phyloP scores from a whole-genome alignment of 2,329 filamentous ascomycete species.

The Beauveria sp. region DNA sequence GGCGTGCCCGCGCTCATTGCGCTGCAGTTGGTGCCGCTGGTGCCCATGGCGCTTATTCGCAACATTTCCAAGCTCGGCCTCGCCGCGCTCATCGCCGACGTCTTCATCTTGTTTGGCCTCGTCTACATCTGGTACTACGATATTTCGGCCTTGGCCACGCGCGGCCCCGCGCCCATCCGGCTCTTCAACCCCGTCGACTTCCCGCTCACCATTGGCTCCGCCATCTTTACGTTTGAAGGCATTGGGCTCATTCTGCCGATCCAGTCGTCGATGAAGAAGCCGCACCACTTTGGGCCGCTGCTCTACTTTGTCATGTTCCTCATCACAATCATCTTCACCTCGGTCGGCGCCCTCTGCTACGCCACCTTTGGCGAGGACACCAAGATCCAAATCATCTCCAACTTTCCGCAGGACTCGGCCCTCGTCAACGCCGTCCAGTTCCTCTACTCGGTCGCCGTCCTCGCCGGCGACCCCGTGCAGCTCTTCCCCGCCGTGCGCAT shows the following conservation, averaged over 20 bases:
- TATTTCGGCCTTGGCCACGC: conserved; percentile 44
- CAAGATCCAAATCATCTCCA: conserved; percentile 67
- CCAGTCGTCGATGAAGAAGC: conserved; percentile 66
- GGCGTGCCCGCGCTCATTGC: conserved; percentile 51
- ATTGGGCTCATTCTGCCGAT: conserved; percentile 72
- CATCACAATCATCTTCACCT: conserved; percentile 66
- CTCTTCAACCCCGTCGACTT: conserved; percentile 64
- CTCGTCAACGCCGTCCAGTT: conserved; percentile 73
- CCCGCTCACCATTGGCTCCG: conserved; percentile 63
- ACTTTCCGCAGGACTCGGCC: conserved; percentile 61
- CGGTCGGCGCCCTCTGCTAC: conserved; percentile 65
- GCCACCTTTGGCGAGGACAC: conserved; percentile 63
- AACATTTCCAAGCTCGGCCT: conserved; percentile 69
- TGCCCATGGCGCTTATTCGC: conserved; percentile 62
- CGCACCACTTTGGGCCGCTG: conserved; percentile 57
- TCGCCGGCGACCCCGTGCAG: conserved; percentile 68
- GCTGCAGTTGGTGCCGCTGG: conserved; percentile 55
- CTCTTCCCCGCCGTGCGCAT: conserved; percentile 68
- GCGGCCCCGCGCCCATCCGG: conserved; percentile 53
- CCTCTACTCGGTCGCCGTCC: conserved; percentile 63
- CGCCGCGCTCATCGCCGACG: conserved; percentile 60
- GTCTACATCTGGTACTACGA: conserved; percentile 70
- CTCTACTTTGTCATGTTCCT: conserved; percentile 64
- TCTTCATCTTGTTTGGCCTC: conserved; percentile 64
- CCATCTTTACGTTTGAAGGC: conserved; percentile 73